Percentiles rank a stretch among this genome's conserved stretches.
phyloP scores from a whole-genome alignment of 305 asterid genomes.

The Ajuga reptans region DNA sequence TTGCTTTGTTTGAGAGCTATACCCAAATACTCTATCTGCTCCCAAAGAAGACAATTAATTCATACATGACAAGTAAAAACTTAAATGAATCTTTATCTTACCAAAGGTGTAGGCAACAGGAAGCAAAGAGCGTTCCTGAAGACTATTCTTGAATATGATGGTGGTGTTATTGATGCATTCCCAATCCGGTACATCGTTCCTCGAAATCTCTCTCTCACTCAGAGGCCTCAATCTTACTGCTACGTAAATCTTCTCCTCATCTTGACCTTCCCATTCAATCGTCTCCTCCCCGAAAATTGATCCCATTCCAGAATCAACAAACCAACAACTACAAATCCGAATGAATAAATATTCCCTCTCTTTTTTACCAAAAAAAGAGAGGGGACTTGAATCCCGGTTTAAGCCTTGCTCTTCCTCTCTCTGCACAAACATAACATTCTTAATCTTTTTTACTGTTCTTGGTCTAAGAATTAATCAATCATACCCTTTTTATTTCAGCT shows the following conservation, averaged over 20 bases:
- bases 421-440: not conserved
- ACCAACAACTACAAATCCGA: slow-evolving; percentile 20
- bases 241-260: slow-evolving; percentile 75
- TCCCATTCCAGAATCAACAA: slow-evolving; percentile 45
- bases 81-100: too few species aligned
- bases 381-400: not conserved
- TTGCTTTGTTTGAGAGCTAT: slow-evolving; percentile 49
- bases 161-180: slow-evolving; percentile 83
- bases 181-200: slow-evolving; percentile 62
- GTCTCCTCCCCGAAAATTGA: slow-evolving; percentile 40
- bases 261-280: slow-evolving; percentile 33
- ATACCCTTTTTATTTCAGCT: slow-evolving; percentile 1
- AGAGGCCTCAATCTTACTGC: slow-evolving; percentile 81
- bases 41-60: not conserved
- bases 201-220: slow-evolving; percentile 51
- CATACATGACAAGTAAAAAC: too few species aligned
- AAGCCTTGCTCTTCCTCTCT: not conserved
- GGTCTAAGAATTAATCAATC: not conserved
- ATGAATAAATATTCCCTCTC: slow-evolving; percentile 38
- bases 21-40: slow-evolving; percentile 75
- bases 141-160: slow-evolving; percentile 53
- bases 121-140: slow-evolving; percentile 49
- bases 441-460: not conserved
- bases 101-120: slow-evolving; percentile 77
- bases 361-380: slow-evolving; percentile 27